These are phyloP conservation scores for Agaricus bisporus DNA, from an alignment of 768 basidiomycete species.

Conservation along the genomic window DNA sequence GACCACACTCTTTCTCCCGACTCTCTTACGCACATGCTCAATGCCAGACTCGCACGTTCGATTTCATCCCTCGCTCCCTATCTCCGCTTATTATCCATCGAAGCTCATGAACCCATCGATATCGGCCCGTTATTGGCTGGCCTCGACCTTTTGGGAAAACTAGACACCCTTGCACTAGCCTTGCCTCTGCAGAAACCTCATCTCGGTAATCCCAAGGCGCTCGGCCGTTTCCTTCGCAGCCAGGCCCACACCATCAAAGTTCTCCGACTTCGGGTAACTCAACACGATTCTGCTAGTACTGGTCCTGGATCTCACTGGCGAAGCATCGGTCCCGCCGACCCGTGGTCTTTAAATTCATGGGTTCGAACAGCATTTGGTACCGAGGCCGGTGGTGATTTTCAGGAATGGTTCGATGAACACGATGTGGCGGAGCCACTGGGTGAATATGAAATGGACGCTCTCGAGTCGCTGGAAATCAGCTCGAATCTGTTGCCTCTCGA, in stretches of 20 bases:
- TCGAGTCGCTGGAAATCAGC: slow-evolving; percentile 4
- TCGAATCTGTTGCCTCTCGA: slow-evolving; percentile 30
- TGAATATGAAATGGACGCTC: slow-evolving; percentile 2
- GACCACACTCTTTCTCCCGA: slow-evolving; percentile 22
- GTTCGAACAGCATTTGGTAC: slow-evolving; percentile 13
- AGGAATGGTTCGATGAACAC: slow-evolving; percentile 1
- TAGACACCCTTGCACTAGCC: slow-evolving; percentile 31
- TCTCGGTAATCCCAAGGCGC: slow-evolving; percentile 33
- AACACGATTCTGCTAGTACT: slow-evolving; percentile 23
- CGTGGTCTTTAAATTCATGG: slow-evolving; percentile 31
- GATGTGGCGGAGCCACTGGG: background rate
- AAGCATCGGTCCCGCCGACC: slow-evolving; percentile 21
- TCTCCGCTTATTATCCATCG: slow-evolving; percentile 33
- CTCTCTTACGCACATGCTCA: slow-evolving; percentile 26
- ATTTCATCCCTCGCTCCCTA: slow-evolving; percentile 29
- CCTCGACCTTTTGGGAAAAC: slow-evolving; percentile 24
- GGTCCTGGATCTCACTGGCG: slow-evolving; percentile 11
- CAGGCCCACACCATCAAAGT: slow-evolving; percentile 28
- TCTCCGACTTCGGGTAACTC: slow-evolving; percentile 36
- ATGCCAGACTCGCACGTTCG: slow-evolving; percentile 30
- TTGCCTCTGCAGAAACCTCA: slow-evolving; percentile 35
- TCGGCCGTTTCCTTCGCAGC: slow-evolving; percentile 29
- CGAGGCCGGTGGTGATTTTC: background rate
- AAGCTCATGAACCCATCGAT: slow-evolving; percentile 40
- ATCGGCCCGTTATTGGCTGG: slow-evolving; percentile 34